phyloP scores from a whole-genome alignment of 176 grass and related monocot species.

The Chrysopogon serrulatus region DNA sequence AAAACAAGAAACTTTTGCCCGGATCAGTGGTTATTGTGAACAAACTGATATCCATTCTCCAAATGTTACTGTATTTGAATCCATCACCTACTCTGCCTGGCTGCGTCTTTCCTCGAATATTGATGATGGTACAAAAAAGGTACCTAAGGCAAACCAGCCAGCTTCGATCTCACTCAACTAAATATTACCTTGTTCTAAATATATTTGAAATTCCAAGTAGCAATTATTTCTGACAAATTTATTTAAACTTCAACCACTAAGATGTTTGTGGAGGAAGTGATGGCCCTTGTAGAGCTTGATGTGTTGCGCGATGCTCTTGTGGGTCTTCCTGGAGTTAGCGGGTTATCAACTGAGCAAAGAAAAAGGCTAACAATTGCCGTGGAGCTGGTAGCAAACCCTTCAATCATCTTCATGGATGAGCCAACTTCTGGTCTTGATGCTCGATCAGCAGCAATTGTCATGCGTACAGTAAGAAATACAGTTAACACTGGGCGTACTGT shows the following conservation, averaged over 20 bases:
- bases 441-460: constrained; percentile 92
- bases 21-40: constrained; percentile 85
- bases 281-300: constrained; percentile 90
- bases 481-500: constrained; percentile 93
- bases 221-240: background rate
- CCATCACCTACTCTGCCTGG: constrained; percentile 81
- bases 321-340: constrained; percentile 70
- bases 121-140: constrained; percentile 47
- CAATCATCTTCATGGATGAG: constrained; percentile 97
- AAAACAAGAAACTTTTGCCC: constrained; percentile 84
- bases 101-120: constrained; percentile 71
- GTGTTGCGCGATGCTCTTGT: constrained; percentile 64
- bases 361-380: constrained; percentile 90
- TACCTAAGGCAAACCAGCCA: background rate
- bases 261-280: constrained; percentile 95
- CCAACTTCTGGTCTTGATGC: constrained; percentile 96
- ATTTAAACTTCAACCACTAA: constrained; percentile 8
- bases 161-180: background rate
- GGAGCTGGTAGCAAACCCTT: constrained; percentile 87
- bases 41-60: constrained; percentile 95
- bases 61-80: constrained; percentile 71
- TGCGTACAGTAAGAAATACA: constrained; percentile 92
- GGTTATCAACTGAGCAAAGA: constrained; percentile 88
- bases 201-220: background rate
- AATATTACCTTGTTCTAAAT: background rate